These are phyloP conservation scores for Calonectria henricotiae DNA, from an alignment of 2,329 filamentous ascomycete genomes.

Conservation along the genomic window DNA sequence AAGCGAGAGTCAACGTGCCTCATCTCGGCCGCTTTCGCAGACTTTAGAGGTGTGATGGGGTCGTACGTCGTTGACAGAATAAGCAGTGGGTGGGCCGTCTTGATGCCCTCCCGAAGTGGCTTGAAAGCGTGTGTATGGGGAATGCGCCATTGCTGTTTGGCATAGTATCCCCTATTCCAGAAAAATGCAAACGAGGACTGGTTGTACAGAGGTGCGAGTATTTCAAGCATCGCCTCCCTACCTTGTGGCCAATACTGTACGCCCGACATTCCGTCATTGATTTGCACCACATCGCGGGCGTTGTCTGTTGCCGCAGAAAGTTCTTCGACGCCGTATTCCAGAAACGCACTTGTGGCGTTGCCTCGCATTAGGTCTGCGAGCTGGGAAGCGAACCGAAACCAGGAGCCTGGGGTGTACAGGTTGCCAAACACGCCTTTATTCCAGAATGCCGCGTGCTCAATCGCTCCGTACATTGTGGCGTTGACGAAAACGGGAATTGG, in stretches of 20 bases:
- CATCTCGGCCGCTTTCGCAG: constrained; percentile 57
- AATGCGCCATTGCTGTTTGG: constrained; percentile 54
- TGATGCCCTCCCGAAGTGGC: constrained; percentile 53
- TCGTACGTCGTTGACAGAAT: constrained; percentile 56
- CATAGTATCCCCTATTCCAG: constrained; percentile 26
- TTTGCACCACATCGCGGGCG: constrained; percentile 48
- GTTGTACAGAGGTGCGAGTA: constrained; percentile 56
- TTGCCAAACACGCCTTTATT: constrained; percentile 59
- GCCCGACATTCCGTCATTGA: constrained; percentile 53
- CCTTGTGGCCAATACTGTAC: constrained; percentile 55
- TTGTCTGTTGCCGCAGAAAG: constrained; percentile 45
- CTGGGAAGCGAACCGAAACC: constrained; percentile 57
- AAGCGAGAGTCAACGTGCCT: constrained; percentile 59
- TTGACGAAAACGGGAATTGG: constrained; percentile 64
- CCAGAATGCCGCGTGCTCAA: constrained; percentile 59
- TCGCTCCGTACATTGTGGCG: constrained; percentile 57
- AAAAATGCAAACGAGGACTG: constrained; percentile 54
- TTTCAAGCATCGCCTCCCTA: constrained; percentile 55
- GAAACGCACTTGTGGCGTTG: constrained; percentile 60
- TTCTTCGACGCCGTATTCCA: constrained; percentile 54
- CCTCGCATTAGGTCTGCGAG: constrained; percentile 59
- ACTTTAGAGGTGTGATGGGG: constrained; percentile 69
- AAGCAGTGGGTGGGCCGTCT: constrained; percentile 54
- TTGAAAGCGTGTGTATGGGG: constrained; percentile 53
- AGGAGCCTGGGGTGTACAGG: constrained; percentile 59